phyloP scores from a whole-genome alignment of 768 basidiomycete species.

The Lentinula sp. region DNA sequence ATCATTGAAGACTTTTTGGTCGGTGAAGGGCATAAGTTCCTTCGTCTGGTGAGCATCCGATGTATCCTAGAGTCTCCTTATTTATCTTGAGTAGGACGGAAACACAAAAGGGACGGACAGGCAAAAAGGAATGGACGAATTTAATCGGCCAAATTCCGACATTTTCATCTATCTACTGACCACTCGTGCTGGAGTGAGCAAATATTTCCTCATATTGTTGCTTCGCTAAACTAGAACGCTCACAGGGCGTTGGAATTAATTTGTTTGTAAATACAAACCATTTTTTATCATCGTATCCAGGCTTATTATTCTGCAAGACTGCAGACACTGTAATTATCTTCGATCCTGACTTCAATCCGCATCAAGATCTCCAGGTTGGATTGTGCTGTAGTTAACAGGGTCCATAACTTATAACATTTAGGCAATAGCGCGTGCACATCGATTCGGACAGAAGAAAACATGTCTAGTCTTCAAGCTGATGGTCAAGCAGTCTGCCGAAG shows the following conservation, averaged over 20 bases:
- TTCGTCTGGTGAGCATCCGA: slow-evolving; percentile 55
- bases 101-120: slow-evolving; percentile 78
- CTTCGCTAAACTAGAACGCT: not conserved
- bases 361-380: slow-evolving; percentile 88
- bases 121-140: slow-evolving; percentile 93
- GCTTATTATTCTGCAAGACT: slow-evolving; percentile 46
- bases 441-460: slow-evolving; percentile 92
- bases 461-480: slow-evolving; percentile 95
- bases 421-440: slow-evolving; percentile 93
- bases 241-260: slow-evolving; percentile 84
- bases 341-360: slow-evolving; percentile 99
- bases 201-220: slow-evolving; percentile 9
- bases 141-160: slow-evolving; percentile 83
- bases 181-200: slow-evolving; percentile 73
- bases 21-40: slow-evolving; percentile 75
- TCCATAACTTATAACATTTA: slow-evolving; percentile 21
- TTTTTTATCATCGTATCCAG: slow-evolving; percentile 22
- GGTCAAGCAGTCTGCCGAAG: slow-evolving; percentile 92
- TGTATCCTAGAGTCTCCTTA: not conserved
- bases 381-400: not conserved
- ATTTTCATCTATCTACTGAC: slow-evolving; percentile 88
- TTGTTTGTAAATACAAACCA: slow-evolving; percentile 36
- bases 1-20: slow-evolving; percentile 83
- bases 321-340: slow-evolving; percentile 93
- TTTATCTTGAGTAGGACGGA: slow-evolving; percentile 60